phyloP scores from a whole-genome alignment of 495 filamentous ascomycete genomes.

The Penicillium tannophilum region DNA sequence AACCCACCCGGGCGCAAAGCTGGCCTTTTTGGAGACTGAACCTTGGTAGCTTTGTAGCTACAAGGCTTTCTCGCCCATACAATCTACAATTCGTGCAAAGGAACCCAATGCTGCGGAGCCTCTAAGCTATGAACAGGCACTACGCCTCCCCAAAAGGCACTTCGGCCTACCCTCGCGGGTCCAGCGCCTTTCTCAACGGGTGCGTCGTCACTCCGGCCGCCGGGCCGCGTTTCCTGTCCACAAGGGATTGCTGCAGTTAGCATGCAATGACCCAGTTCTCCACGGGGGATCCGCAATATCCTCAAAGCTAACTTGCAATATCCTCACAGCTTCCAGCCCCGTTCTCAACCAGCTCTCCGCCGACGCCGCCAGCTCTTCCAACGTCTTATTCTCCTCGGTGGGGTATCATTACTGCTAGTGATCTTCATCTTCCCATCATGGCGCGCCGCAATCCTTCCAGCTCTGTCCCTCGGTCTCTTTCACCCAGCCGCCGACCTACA shows the following conservation, averaged over 20 bases:
- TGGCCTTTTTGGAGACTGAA: conserved; percentile 14
- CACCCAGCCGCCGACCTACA: conserved; percentile 69
- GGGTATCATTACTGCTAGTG: conserved; percentile 60
- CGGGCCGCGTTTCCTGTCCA: conserved; percentile 10
- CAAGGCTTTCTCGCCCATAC: neutral
- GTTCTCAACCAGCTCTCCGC: conserved; percentile 72
- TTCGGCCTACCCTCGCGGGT: conserved; percentile 60
- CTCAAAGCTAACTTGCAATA: conserved; percentile 7
- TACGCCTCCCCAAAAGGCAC: conserved; percentile 79
- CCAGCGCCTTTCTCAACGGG: conserved; percentile 81
- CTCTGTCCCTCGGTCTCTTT: conserved; percentile 70
- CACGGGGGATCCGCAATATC: neutral
- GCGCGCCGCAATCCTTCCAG: conserved; percentile 63
- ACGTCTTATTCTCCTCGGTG: conserved; percentile 58
- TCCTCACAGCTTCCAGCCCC: conserved; percentile 76
- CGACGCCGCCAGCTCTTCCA: conserved; percentile 73
- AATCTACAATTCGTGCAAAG: neutral
- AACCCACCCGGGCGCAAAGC: conserved; percentile 7
- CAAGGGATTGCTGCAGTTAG: conserved; percentile 6
- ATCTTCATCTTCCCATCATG: conserved; percentile 70
- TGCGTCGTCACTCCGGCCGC: conserved; percentile 40
- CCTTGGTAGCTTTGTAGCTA: neutral
- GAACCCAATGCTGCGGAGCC: conserved; percentile 28
- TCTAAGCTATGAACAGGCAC: conserved; percentile 56
- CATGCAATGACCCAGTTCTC: neutral